These are phyloP conservation scores for Pterocarpus macrocarpus DNA, from an alignment of 306 rosid genomes.

Conservation along the genomic window DNA sequence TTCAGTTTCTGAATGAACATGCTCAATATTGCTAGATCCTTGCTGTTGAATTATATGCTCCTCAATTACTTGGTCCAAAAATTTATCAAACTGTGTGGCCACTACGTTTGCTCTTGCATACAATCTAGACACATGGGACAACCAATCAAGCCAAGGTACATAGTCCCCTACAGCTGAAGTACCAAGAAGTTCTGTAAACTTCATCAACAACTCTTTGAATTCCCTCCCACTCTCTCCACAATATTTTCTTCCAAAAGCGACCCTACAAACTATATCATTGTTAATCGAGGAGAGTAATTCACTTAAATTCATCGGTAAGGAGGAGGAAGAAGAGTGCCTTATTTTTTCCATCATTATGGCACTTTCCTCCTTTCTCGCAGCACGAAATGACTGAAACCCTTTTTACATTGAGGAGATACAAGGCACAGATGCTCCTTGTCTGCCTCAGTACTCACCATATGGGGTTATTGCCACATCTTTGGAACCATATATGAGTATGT, in stretches of 20 bases:
- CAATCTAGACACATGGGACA: constrained; percentile 48
- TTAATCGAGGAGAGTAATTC: constrained; percentile 41
- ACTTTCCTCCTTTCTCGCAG: constrained; percentile 48
- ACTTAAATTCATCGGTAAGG: constrained; percentile 50
- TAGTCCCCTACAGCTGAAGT: constrained; percentile 53
- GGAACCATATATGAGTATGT: constrained; percentile 53
- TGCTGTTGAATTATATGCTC: constrained; percentile 45
- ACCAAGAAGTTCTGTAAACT: constrained; percentile 54
- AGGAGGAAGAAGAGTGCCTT: constrained; percentile 1
- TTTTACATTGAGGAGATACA: constrained; percentile 49
- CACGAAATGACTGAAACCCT: constrained; percentile 41
- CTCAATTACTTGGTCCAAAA: constrained; percentile 59
- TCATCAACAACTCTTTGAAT: constrained; percentile 46
- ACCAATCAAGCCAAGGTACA: constrained; percentile 68
- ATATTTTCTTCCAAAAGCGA: constrained; percentile 65
- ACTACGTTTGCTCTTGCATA: constrained; percentile 51
- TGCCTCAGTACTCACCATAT: constrained; percentile 65
- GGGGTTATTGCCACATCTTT: constrained; percentile 54
- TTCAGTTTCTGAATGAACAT: no score
- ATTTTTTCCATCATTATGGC: constrained; percentile 41
- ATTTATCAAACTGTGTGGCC: constrained; percentile 53
- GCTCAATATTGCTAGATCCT: background rate
- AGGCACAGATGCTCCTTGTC: constrained; percentile 46
- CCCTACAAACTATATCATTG: constrained; percentile 60
- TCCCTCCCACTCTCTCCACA: constrained; percentile 26